A percentile compares a stretch with the other conserved stretches of the same genome.
These are phyloP conservation scores for Didymella sp. DNA, from an alignment of 2,329 filamentous ascomycete species.

Conservation along the genomic window DNA sequence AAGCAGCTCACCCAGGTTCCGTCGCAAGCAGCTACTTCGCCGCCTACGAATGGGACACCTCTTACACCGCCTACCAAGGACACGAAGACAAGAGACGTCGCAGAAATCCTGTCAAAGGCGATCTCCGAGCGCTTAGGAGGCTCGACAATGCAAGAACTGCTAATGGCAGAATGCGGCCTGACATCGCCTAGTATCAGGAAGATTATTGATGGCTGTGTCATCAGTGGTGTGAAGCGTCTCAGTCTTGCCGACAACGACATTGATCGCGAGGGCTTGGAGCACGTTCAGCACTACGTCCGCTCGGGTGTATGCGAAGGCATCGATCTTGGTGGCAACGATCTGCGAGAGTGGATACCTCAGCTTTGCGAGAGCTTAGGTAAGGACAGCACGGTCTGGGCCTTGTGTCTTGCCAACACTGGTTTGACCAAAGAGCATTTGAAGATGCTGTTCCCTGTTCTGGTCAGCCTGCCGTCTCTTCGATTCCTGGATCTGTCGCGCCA, in stretches of 20 bases:
- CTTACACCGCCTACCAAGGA: constrained; percentile 17
- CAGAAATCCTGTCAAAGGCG: constrained; percentile 74
- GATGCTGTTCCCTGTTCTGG: constrained; percentile 75
- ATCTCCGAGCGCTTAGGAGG: constrained; percentile 79
- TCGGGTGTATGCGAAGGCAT: constrained; percentile 83
- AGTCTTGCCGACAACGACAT: constrained; percentile 85
- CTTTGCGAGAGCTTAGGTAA: constrained; percentile 60
- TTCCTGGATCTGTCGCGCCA: constrained; percentile 96
- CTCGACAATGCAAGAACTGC: constrained; percentile 78
- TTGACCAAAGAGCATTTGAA: constrained; percentile 75
- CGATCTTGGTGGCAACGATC: constrained; percentile 85
- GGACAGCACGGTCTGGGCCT: constrained; percentile 71
- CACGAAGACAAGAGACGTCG: constrained; percentile 58
- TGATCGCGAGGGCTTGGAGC: constrained; percentile 73
- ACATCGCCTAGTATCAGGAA: constrained; percentile 73
- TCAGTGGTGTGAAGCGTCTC: constrained; percentile 78
- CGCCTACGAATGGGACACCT: constrained; percentile 16
- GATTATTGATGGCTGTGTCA: constrained; percentile 81
- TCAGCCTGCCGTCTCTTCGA: constrained; percentile 73
- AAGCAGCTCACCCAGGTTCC: constrained; percentile 25
- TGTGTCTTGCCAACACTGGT: constrained; percentile 87
- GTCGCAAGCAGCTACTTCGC: constrained; percentile 25
- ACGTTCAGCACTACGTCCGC: constrained; percentile 78
- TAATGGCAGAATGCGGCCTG: constrained; percentile 80
- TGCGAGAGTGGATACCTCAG: constrained; percentile 55